These are phyloP conservation scores for Taphrina wiesneri DNA, from an alignment of 1,139 yeast genomes.

Conservation along the genomic window DNA sequence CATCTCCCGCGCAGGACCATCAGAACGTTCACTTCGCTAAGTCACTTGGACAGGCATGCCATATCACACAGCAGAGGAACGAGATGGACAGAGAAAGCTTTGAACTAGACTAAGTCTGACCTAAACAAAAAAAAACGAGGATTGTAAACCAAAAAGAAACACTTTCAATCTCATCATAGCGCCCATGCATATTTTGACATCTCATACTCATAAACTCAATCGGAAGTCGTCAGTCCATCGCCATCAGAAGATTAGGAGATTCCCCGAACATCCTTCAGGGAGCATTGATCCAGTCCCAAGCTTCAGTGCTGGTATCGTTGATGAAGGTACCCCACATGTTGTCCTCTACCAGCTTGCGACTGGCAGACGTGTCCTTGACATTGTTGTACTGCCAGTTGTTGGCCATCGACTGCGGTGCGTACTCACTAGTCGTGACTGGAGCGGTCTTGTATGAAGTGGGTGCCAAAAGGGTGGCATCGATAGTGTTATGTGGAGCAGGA, in stretches of 20 bases:
- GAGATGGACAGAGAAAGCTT: background rate
- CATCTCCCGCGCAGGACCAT: too few species aligned
- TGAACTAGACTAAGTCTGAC: background rate
- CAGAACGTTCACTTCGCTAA: too few species aligned
- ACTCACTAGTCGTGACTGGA: background rate
- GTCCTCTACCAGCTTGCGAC: slow-evolving; percentile 14
- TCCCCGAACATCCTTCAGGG: background rate
- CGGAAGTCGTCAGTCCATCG: background rate
- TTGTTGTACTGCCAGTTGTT: background rate
- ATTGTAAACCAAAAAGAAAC: too few species aligned
- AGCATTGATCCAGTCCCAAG: slow-evolving; percentile 20
- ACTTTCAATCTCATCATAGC: background rate
- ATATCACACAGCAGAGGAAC: too few species aligned
- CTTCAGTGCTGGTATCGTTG: slow-evolving; percentile 11
- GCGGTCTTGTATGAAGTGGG: background rate
- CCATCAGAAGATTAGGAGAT: background rate
- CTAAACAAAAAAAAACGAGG: background rate
- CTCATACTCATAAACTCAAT: background rate
- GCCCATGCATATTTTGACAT: background rate
- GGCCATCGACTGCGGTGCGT: slow-evolving; percentile 2
- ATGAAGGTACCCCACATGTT: slow-evolving; percentile 26
- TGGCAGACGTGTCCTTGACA: slow-evolving; percentile 14
- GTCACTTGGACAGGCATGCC: too few species aligned
- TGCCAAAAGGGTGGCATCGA: slow-evolving; percentile 16
- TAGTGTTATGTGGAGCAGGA: slow-evolving; percentile 2